Evolutionary conservation across 768 basidiomycete genomes (phyloP).

Genomic region (Daedaleopsis sinensis): DNA sequence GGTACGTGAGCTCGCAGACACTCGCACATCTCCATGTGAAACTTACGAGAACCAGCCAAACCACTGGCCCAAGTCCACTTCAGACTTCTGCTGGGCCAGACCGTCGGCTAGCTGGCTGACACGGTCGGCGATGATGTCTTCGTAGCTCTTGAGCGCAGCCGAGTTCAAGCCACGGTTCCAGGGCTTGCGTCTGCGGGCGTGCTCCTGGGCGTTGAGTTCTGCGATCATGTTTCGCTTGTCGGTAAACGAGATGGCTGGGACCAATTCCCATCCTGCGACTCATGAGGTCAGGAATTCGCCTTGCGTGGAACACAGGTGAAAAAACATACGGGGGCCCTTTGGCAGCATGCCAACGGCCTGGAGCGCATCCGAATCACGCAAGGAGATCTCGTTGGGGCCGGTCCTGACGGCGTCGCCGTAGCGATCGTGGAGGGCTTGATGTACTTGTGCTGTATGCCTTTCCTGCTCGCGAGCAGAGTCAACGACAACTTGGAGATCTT

Average conservation of each 20-base stretch:
- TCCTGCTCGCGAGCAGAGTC: slow-evolving; percentile 5
- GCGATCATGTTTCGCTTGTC: slow-evolving; percentile 28
- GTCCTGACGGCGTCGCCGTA: slow-evolving; percentile 37
- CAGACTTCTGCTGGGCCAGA: not conserved
- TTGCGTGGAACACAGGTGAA: too few species aligned
- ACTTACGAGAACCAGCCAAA: slow-evolving; percentile 20
- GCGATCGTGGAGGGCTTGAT: slow-evolving; percentile 23
- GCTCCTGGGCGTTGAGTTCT: slow-evolving; percentile 39
- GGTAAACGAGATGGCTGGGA: too few species aligned
- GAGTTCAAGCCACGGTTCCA: slow-evolving; percentile 48
- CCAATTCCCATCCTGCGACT: too few species aligned
- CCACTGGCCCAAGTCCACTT: slow-evolving; percentile 10
- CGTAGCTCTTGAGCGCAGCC: slow-evolving; percentile 48
- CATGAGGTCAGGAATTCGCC: too few species aligned
- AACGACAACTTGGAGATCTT: slow-evolving; percentile 24
- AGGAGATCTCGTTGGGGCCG: slow-evolving; percentile 47
- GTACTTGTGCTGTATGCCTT: slow-evolving; percentile 22
- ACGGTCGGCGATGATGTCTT: slow-evolving; percentile 39
- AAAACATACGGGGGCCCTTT: not conserved
- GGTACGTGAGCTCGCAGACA: slow-evolving; percentile 34
- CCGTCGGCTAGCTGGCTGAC: slow-evolving; percentile 21
- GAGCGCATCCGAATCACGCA: slow-evolving; percentile 38
- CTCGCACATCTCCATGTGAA: slow-evolving; percentile 35
- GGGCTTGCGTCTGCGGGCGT: slow-evolving; percentile 42
- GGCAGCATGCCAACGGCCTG: slow-evolving; percentile 38